Base-by-base conservation (phyloP, 108 stramenopile species). In the Cyclotella choctawhatcheeana region DNA sequence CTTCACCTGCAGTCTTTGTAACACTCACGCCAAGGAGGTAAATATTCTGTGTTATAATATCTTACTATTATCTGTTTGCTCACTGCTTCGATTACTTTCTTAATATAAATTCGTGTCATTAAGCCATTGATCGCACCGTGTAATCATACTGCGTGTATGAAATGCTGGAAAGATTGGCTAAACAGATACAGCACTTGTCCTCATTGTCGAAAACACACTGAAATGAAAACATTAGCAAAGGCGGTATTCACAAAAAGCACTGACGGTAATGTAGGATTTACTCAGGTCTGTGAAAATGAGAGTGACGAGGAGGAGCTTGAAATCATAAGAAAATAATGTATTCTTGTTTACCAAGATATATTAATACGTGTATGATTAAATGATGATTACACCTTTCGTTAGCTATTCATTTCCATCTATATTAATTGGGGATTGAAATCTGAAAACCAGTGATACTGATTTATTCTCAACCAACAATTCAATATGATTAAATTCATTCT, bases 141-240 rank as follows among this genome's bases (percentile, higher is more conserved):
- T 68, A 81, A 80, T 7, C 88, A 89, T 50, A 67, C 79, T 18
- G 84, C 84, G 7, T 89, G 88, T 56, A 25, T 52, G 7, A 30
- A 44, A 26, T 89, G 87, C 44, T 94, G 93, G 93, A 51, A 58
- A 51, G 40, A 67, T 18, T 94, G 93, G 93, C 76, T 94, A n/a
- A 51, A 73, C 7, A 76, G 82, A 24, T 71, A 69, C 20, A 44
- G 53, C 22, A 85, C 86, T 13, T 94, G 93, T 62, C 87, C 89
- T 6, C 50, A 31, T 25, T 94, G 93, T 54, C 65, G 91, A 50
- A 48, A 65, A 20, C 53, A 72, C 3, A 73, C 74, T 20, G 47
- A 47, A 37, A 74, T 80, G 67, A 69, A 81, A 52, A 43, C 63
- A 34, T 60, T 89, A 8, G 78, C 77, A 0, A 76, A 71, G 53